A percentile compares a stretch with the other conserved stretches of the same genome.
phyloP scores from a whole-genome alignment of 331 rosid genomes.

The Stylosanthes scabra region DNA sequence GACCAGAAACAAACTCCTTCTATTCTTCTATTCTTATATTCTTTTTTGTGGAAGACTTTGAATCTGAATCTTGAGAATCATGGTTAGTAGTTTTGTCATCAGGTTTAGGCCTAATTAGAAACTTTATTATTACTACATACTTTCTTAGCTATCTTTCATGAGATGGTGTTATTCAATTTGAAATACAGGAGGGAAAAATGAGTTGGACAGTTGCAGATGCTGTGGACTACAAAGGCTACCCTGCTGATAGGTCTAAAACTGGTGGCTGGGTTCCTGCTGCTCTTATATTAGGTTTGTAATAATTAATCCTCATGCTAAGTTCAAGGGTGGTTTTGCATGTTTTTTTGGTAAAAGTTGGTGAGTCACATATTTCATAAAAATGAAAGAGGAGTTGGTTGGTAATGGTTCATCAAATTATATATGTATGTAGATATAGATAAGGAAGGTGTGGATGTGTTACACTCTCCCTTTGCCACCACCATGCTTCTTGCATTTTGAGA shows the following conservation, averaged over 20 bases:
- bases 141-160: not conserved
- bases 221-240: conserved; percentile 76
- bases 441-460: not conserved
- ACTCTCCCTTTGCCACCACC: not conserved
- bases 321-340: not conserved
- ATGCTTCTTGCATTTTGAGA: not conserved
- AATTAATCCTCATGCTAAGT: not conserved
- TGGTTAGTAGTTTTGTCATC: conserved; percentile 48
- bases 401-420: conserved; percentile 2
- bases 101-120: conserved; percentile 30
- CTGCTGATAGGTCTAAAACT: conserved; percentile 79
- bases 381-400: conserved; percentile 2
- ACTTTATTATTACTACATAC: not conserved
- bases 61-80: conserved; percentile 34
- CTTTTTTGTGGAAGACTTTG: conserved; percentile 10
- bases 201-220: conserved; percentile 73
- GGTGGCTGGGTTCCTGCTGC: conserved; percentile 94
- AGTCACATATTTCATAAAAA: not conserved
- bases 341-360: conserved; percentile 14
- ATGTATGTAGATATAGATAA: conserved; percentile 13
- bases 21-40: conserved; percentile 26
- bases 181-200: conserved; percentile 70
- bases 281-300: conserved; percentile 70
- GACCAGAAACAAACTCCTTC: conserved; percentile 15
- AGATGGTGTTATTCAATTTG: not conserved